Evolutionary conservation across 176 grass and related monocot genomes (phyloP), one percentile per base, ranked within the genome.

Genomic region (Urochloa ruziziensis): DNA sequence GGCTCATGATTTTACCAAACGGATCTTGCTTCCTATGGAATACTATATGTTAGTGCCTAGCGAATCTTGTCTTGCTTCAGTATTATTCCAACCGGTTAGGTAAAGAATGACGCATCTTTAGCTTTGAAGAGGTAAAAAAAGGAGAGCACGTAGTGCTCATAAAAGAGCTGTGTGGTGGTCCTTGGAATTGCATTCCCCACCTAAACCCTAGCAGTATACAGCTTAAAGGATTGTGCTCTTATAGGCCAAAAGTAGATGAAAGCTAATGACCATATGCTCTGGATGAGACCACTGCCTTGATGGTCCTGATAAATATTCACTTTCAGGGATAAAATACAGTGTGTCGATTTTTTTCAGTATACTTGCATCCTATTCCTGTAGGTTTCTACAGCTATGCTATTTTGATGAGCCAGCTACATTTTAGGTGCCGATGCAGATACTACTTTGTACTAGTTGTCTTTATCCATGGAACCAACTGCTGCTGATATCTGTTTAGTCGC

Each of bases 151-250:
- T 46, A 42, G 12, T 81, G 44, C 42, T 75, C 58, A 72, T 58
- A 68, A 62, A 34, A 85, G n/a, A 30, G 6, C 13, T 23, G 2
- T 35, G 21, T 59, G 56, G 80, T 47, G 79, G 79, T 67, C 88
- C 72, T 65, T 13, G 54, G 78, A 89, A 86, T 89, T 86, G 83
- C 56, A 86, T 81, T 52, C 76, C 61, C 19, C 29, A 39, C 70
- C 28, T 33, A 52, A 88, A 66, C 70, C 49, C 47, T 73, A 73
- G 43, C 52, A 77, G 35, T 25, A 17, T 25, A 17, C 51, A 40
- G 63, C 47, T 13, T 37, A 57, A 73, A 8, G 62, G 53, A 2
- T 60, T 57, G 24, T 81, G 70, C 62, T 54, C 49, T 58, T 49
- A 17, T 60, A 24, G 32, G 6, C 52, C 51, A 10, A 77, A 82